Base-by-base conservation (phyloP, 83 land plant genomes). In the Picea mariana region DNA sequence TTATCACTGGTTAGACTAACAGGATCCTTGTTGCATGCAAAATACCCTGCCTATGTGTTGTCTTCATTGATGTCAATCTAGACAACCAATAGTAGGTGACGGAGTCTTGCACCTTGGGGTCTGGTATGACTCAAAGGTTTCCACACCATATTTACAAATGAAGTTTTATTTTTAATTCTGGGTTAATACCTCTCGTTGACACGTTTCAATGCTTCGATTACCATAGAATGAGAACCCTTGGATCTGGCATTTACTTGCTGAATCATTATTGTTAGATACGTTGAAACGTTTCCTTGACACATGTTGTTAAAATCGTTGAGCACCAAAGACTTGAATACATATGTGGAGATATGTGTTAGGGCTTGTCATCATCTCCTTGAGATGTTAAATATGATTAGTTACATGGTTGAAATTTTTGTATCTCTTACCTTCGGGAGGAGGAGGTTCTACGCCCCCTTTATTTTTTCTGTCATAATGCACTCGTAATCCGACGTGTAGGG, bases 391-490 rank as follows among this genome's bases (percentile, higher is more conserved):
- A 75, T 20, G 16, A 42, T 21, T 9, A 75, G 21, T n/a, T 47
- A 75, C 13, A 9, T 69, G 47, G 59, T 44, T 47, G 23, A 75
- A 75, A 21, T 1, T 42, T 16, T 40, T 47, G 77, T 75, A 47
- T 47, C 44, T 9, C 58, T 73, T 44, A 42, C 55, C n/a, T 3
- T 73, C 55, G 8, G 18, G 20, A 6, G 6, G 42, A 15, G 42
- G 49, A 47, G 26, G 58, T 52, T 47, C 12, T 23, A 42, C 44
- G 21, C 21, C 77, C 47, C 34, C 1, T n/a, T 9, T 47, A 21
- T 44, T n/a, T n/a, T n/a, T n/a, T n/a, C n/a, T 75, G 58, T 75
- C 15, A 21, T 2, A 75, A 75, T 75, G 77, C 77, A 75, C 77
- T 38, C 3, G 6, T n/a, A 47, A 6, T 34, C 34, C 34, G 34